These are phyloP conservation scores for Ulota crispa DNA, from an alignment of 225 moss, liverwort and hornwort genomes.

Conservation along the genomic window DNA sequence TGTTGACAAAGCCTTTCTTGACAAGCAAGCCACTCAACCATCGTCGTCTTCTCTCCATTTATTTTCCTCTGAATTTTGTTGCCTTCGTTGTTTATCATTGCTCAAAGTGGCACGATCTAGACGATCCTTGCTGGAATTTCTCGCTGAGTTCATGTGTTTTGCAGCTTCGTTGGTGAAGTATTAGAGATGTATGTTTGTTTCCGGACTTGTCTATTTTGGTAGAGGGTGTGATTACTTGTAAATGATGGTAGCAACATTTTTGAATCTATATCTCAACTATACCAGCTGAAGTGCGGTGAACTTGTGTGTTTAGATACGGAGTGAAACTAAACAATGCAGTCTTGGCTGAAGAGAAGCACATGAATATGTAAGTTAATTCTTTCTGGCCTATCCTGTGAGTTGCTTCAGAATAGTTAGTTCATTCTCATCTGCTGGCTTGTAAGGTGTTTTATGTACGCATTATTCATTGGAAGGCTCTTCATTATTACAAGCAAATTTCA, in stretches of 20 bases:
- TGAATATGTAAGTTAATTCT: constrained; percentile 68
- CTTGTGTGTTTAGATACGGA: constrained; percentile 52
- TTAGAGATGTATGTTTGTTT: neutral
- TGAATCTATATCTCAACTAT: neutral
- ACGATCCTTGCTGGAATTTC: neutral
- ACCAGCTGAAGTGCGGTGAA: neutral
- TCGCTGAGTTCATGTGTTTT: neutral
- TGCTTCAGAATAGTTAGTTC: neutral
- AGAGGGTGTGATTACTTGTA: neutral
- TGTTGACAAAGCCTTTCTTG: constrained; percentile 78
- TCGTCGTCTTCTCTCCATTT: neutral
- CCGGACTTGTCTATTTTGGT: neutral
- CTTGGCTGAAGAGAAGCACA: constrained; percentile 86
- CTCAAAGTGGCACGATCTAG: neutral
- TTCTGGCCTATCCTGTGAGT: neutral
- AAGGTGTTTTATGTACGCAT: neutral
- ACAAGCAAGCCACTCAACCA: constrained; percentile 41
- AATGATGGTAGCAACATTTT: neutral
- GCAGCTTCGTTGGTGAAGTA: neutral
- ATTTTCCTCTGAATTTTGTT: neutral
- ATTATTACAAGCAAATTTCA: neutral
- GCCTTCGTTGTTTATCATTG: neutral
- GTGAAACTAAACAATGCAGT: constrained; percentile 87
- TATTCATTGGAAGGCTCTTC: neutral
- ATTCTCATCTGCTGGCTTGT: constrained; percentile 2